Conservation (phyloP, 1,139 yeast genomes). For the Protomyces inundatus region DNA sequence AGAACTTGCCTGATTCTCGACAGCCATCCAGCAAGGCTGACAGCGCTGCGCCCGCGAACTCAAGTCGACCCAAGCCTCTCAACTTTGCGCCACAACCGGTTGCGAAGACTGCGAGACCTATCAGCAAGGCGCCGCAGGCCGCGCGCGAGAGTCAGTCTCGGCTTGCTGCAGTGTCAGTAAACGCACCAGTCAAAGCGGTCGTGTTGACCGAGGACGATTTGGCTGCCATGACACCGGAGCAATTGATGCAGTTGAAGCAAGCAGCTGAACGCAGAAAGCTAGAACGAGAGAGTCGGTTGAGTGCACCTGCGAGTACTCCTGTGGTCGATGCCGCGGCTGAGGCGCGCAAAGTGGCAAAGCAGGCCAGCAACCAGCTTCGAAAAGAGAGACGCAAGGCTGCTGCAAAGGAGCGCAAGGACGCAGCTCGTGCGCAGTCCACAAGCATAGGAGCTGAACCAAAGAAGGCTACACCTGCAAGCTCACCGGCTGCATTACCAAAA, state of each 20-base stretch:
- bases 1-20: no score
- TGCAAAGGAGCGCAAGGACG: no score
- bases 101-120: background rate
- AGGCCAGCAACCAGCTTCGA: no score
- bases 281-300: background rate
- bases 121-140: no score
- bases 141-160: no score
- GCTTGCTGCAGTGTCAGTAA: no score
- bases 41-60: no score
- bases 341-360: background rate
- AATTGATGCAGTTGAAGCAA: background rate
- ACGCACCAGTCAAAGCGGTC: background rate
- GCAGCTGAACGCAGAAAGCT: background rate
- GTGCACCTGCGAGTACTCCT: background rate
- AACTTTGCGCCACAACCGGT: slow-evolving; percentile 1
- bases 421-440: no score
- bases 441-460: no score
- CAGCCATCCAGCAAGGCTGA: no score
- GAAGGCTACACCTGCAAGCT: background rate
- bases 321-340: background rate
- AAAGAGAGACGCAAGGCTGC: no score
- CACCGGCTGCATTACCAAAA: background rate
- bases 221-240: background rate
- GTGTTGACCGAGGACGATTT: background rate
- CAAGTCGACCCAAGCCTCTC: background rate